Conservation (phyloP, 805 yeast genomes). For the Yamadazyma sp. region DNA sequence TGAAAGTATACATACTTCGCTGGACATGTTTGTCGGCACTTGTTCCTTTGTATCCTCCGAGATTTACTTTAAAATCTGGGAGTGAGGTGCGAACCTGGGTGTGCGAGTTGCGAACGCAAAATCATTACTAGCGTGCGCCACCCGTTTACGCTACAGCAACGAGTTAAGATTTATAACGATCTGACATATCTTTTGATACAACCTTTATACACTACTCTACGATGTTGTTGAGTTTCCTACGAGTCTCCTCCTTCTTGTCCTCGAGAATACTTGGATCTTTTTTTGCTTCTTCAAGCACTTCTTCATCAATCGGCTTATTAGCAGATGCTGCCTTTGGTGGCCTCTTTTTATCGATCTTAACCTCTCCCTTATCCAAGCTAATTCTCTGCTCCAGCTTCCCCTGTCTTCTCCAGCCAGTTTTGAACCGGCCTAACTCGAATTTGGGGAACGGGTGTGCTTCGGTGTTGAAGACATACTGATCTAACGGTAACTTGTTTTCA, state of each 20-base stretch:
- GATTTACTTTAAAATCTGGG: slow-evolving; percentile 3
- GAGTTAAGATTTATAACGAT: too few relatives aligned
- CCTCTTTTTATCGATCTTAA: slow-evolving; percentile 27
- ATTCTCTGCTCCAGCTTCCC: not conserved
- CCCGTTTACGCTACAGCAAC: not conserved
- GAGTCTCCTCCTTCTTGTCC: slow-evolving; percentile 26
- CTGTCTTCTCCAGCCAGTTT: slow-evolving; percentile 60
- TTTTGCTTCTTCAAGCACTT: slow-evolving; percentile 32
- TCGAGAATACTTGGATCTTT: slow-evolving; percentile 33
- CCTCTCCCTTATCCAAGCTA: not conserved
- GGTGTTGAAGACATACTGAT: slow-evolving; percentile 77
- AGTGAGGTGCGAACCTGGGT: slow-evolving; percentile 2
- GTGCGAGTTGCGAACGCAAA: too few relatives aligned
- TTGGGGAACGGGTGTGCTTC: slow-evolving; percentile 94
- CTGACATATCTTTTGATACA: too few relatives aligned
- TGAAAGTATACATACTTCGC: slow-evolving; percentile 17
- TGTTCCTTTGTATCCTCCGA: not conserved
- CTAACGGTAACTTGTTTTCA: slow-evolving; percentile 60
- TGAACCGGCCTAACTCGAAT: slow-evolving; percentile 53
- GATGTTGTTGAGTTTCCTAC: slow-evolving; percentile 25
- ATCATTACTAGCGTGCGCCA: too few relatives aligned
- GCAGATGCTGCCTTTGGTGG: slow-evolving; percentile 44
- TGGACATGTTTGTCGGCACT: slow-evolving; percentile 13
- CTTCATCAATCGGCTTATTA: slow-evolving; percentile 36
- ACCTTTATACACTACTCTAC: slow-evolving; percentile 14